Base-by-base conservation (phyloP, 2,329 filamentous ascomycete species). In the Fusarium staphyleae region DNA sequence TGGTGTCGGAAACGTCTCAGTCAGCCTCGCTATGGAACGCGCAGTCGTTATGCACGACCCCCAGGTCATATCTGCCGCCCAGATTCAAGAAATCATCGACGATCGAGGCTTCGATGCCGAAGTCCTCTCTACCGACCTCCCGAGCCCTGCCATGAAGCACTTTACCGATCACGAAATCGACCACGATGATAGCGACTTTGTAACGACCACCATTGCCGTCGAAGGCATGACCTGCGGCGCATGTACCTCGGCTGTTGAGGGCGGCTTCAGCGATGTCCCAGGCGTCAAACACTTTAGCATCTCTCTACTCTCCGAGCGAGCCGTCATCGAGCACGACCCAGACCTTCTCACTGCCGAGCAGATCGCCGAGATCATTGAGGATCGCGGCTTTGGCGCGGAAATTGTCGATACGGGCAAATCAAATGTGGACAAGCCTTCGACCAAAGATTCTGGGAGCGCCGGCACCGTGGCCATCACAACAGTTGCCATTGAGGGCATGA, bases 21-120 rank as follows among this genome's bases (percentile, higher is more conserved):
- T 99, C 67, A 96, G 91, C 71, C 78, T 99, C 66, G 89, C 97
- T 49, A 96, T 97, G 86, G 93, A 96, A 74, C 87, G 93, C 55
- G 95, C 93, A n/a, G 93, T 98, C 34, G 81, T 98, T 29, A 88
- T 93, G 75, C 95, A 99, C 75, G 89, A 98, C 73, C 86, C 91
- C 1, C 77, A 82, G 48, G 82, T 84, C 45, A 83, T 98, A 46
- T 77, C 90, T 12, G 83, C 91, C 54, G 89, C 93, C 30, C 78
- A 87, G 63, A 83, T 98, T 54, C 86, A 85, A 70, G 91, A 96
- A 62, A 91, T 89, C 29, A 95, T 97, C 62, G 91, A 97, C 67
- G 92, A 96, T 72, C 84, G 91, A 55, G 93, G 93, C 1, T 98
- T 98, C 71, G 93, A 96, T 68, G 92, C 92, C 32, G 85, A 92